Conservation (phyloP, 495 filamentous ascomycete genomes). For the Penicillium pancosmium region DNA sequence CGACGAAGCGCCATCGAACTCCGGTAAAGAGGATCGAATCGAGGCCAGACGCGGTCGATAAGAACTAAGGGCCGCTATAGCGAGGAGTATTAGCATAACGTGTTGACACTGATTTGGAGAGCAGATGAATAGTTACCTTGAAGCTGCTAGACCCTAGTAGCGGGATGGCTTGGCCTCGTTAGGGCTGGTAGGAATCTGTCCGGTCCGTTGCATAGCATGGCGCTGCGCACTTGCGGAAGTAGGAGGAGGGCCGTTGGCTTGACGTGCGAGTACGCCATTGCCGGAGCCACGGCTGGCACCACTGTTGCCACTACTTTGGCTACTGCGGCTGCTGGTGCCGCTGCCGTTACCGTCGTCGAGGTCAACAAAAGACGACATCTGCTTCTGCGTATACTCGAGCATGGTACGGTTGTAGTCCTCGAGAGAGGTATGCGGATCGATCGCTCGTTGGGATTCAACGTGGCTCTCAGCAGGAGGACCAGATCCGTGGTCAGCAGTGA, state of each 20-base stretch:
- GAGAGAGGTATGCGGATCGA: conserved; percentile 35
- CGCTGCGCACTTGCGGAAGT: conserved; percentile 13
- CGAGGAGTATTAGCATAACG: background rate
- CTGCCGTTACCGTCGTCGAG: conserved; percentile 24
- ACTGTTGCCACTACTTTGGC: conserved; percentile 38
- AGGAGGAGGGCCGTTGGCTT: conserved; percentile 22
- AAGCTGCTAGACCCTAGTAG: conserved; percentile 14
- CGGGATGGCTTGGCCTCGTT: conserved; percentile 16
- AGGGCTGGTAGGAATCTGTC: background rate
- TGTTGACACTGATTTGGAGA: background rate
- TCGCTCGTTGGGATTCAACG: conserved; percentile 25
- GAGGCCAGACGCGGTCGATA: conserved; percentile 8
- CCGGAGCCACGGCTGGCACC: conserved; percentile 30
- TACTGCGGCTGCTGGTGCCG: conserved; percentile 33
- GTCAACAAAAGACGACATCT: conserved; percentile 45
- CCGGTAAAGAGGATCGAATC: conserved; percentile 7
- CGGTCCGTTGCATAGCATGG: background rate
- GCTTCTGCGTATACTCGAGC: conserved; percentile 49
- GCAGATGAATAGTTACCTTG: conserved; percentile 14
- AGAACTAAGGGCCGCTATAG: conserved; percentile 6
- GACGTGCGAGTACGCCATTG: conserved; percentile 20
- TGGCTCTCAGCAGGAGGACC: conserved; percentile 21
- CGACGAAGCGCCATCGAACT: conserved; percentile 15
- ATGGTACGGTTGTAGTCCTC: conserved; percentile 52
- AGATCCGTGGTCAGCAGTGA: conserved; percentile 23